Evolutionary conservation across 768 basidiomycete genomes (phyloP), one percentile per base, ranked within the genome.

Genomic region (Guyanaporus albipodus): DNA sequence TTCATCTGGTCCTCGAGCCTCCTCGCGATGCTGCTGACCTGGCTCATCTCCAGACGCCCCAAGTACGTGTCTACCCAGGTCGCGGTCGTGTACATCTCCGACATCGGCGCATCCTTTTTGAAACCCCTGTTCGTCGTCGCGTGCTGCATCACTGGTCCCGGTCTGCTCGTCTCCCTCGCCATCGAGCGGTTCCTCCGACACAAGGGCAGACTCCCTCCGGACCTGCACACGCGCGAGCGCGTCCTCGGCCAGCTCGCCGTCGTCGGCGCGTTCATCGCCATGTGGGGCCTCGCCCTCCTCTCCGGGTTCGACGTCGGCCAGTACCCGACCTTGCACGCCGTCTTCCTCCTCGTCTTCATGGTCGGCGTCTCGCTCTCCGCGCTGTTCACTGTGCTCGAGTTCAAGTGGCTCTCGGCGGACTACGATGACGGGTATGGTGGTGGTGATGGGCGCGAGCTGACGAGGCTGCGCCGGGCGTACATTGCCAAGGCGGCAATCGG

Each of bases 61-160:
- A 67, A 66, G 45, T 71, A 73, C 54, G 71, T 71, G 14, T 75
- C 82, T 12, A 71, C 76, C 61, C 73, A 80, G 29, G 75, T 75
- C 18, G 63, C 64, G 1, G 78, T 87, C 42, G 78, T 80, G n/a
- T 87, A 84, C 63, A 87, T 90, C 38, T 87, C 85, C 33, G 86
- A 90, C 56, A 66, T 89, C 28, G 87, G 83, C n/a, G 87, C 88
- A 17, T 75, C 75, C 53, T 70, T 74, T 42, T 68, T 90, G 35
- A 89, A 90, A 60, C 87, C 88, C 4, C 73, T 90, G 29, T 91
- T 91, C 57, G 70, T 90, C 40, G 70, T 74, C 14, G 82, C 81
- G 7, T 83, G 80, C 54, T 68, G 71, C 31, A 74, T 87, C 48
- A 87, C 87, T 2, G 80, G 76, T 7, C 64, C 77, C 3, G 69